These are phyloP conservation scores for Calonectria hongkongensis DNA, from an alignment of 2,329 filamentous ascomycete species.

Conservation along the genomic window DNA sequence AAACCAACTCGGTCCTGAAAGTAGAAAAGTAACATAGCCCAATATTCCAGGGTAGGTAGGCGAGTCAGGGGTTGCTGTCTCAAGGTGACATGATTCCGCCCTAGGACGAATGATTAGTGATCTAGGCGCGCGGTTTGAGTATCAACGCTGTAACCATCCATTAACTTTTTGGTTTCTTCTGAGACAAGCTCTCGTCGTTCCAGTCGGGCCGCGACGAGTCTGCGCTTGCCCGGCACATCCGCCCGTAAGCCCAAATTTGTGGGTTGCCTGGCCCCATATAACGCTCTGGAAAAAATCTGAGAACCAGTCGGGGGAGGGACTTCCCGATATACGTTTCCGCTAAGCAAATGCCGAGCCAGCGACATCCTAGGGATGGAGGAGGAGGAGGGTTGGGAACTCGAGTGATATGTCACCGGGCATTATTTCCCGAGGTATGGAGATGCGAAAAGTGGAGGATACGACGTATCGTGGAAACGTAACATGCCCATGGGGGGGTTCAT, in stretches of 20 bases:
- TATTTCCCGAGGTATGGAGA: conserved; percentile 20
- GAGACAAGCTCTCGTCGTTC: conserved; percentile 1
- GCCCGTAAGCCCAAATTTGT: conserved; percentile 4
- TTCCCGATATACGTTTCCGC: conserved; percentile 13
- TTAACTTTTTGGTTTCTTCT: conserved; percentile 14
- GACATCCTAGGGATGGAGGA: neutral
- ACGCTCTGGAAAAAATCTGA: conserved; percentile 9
- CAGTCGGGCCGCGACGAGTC: conserved; percentile 19
- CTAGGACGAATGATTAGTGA: conserved; percentile 7
- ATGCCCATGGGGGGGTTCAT: conserved; percentile 9
- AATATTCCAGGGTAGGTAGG: conserved; percentile 22
- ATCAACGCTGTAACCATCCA: conserved; percentile 25
- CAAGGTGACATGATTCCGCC: conserved; percentile 17
- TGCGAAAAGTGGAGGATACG: conserved; percentile 16
- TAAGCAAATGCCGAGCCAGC: conserved; percentile 15
- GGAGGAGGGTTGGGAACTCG: neutral
- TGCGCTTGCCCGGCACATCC: conserved; percentile 18
- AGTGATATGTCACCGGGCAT: conserved; percentile 23
- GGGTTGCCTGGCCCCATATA: conserved; percentile 4
- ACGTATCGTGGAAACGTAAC: conserved; percentile 25
- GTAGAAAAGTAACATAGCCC: conserved; percentile 15
- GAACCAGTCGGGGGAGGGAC: conserved; percentile 11
- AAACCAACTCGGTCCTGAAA: conserved; percentile 10
- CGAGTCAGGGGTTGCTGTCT: conserved; percentile 22
- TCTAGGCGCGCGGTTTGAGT: neutral